Percentiles rank a stretch among this genome's conserved stretches.
Conservation (phyloP, 225 moss, liverwort and hornwort genomes). For the Polytrichum formosum region DNA sequence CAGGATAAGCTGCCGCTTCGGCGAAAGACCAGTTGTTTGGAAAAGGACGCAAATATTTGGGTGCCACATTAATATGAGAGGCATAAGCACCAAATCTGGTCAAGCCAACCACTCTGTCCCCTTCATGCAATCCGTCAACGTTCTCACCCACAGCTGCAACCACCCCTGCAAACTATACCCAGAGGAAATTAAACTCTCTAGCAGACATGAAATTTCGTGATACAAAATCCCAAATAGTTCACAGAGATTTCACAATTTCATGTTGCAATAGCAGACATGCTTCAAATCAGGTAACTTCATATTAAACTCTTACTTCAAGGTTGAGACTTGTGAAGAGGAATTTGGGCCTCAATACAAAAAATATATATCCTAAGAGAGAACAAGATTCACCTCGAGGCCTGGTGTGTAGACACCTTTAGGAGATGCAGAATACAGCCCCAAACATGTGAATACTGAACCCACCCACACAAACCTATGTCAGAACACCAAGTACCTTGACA, state of each 20-base stretch:
- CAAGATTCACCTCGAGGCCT: constrained; percentile 45
- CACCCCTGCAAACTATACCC: constrained; percentile 42
- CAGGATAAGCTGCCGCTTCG: constrained; percentile 53
- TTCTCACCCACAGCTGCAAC: constrained; percentile 31
- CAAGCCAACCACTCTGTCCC: constrained; percentile 45
- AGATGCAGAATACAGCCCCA: constrained; percentile 63
- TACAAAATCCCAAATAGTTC: neutral
- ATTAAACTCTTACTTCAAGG: neutral
- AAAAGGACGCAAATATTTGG: constrained; percentile 40
- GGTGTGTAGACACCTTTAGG: constrained; percentile 55
- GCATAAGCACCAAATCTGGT: constrained; percentile 52
- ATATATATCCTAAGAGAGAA: too few relatives aligned
- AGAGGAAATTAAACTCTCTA: neutral
- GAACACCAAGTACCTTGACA: neutral
- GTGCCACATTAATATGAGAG: constrained; percentile 39
- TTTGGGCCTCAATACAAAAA: too few relatives aligned
- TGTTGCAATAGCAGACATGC: neutral
- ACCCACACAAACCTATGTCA: constrained; percentile 13
- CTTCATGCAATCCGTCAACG: constrained; percentile 29
- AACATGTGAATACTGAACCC: constrained; percentile 45
- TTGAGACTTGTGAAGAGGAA: too few relatives aligned
- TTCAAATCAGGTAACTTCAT: neutral
- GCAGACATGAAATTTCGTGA: constrained; percentile 7
- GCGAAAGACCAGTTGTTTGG: constrained; percentile 49
- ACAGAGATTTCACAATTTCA: too few relatives aligned